Evolutionary conservation across 345 rosid genomes (phyloP), one percentile per base, ranked within the genome.

Genomic region (Mallotus nudiflorus): DNA sequence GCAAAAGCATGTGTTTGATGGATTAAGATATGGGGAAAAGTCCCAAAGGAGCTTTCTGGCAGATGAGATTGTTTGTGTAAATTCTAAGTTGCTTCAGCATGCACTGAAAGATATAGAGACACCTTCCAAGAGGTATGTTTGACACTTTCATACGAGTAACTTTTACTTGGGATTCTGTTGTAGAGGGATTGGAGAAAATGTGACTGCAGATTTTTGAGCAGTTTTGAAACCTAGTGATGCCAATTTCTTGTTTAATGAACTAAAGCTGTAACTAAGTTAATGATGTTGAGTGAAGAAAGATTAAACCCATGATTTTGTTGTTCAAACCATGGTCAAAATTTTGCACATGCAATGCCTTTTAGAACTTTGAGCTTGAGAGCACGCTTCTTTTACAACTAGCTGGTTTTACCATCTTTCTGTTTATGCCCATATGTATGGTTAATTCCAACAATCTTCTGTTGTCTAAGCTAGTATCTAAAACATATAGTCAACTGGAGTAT

Each of bases 1-100:
- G 75, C 97, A 91, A 37, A 85, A 91, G 40, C 98, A 93, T 75
- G 91, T 93, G 68, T 87, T 93, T 81, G 82, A 88, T 81, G 98
- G 97, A 59, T 77, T 91, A 40, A 78, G 87, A 75, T 85, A 79
- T 71, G 97, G 97, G 44, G 92, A 85, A 64, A 93, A 91, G 76
- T 76, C 85, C 56, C 86, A 93, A 76, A 82, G 79, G 64, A 87
- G 75, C 72, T 71, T 86, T 58, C 91, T 93, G 54, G 87, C 96
- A 46, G 84, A 85, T 71, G 83, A 89, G 77, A 93, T 91, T 73
- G 70, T 89, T 56, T 70, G 82, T 14, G 77, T 91, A 6, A 91
- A 91, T 84, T 83, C 92, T 39, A 83, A 82, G 69, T 83, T 93
- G 80, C 84, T 93, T 79, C 97, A 88, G 68, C 86, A 71, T 67